Conservation (phyloP, 2,329 filamentous ascomycete genomes). For the Trichophyton equinum region DNA sequence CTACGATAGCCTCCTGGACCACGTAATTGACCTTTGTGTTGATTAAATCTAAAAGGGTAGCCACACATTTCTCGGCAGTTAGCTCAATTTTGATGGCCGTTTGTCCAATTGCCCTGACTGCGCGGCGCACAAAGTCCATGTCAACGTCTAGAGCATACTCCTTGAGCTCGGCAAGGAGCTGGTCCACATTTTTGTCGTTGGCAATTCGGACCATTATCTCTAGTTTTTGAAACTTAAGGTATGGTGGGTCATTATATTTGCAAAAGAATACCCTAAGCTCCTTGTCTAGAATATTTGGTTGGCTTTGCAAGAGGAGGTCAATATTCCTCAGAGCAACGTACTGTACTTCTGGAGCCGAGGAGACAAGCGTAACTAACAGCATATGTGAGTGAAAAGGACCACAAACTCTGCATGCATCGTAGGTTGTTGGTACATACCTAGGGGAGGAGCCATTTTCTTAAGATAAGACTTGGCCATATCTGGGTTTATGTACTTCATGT, state of each 20-base stretch:
- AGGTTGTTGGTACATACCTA: constrained; percentile 49
- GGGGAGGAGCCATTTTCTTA: constrained; percentile 95
- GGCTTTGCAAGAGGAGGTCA: constrained; percentile 85
- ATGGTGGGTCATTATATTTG: constrained; percentile 98
- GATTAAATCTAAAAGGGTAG: constrained; percentile 83
- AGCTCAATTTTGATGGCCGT: constrained; percentile 97
- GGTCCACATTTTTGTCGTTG: constrained; percentile 92
- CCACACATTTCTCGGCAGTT: constrained; percentile 90
- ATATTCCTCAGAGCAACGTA: constrained; percentile 96
- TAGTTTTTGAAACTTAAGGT: constrained; percentile 93
- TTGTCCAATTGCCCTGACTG: constrained; percentile 92
- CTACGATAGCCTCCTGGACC: constrained; percentile 95
- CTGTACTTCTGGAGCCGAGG: constrained; percentile 91
- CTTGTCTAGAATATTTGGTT: constrained; percentile 92
- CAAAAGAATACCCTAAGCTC: constrained; percentile 98
- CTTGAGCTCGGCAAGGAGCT: constrained; percentile 84
- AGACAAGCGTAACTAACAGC: constrained; percentile 71
- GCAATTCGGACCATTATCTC: constrained; percentile 99
- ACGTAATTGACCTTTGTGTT: constrained; percentile 98
- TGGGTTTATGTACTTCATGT: constrained; percentile 73
- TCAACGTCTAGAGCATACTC: constrained; percentile 97
- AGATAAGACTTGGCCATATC: constrained; percentile 75
- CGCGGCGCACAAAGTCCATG: constrained; percentile 94
- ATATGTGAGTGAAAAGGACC: constrained; percentile 17
- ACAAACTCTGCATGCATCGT: not conserved